Evolutionary conservation across 768 basidiomycete genomes (phyloP).

Genomic region (Arthromyces matolae): DNA sequence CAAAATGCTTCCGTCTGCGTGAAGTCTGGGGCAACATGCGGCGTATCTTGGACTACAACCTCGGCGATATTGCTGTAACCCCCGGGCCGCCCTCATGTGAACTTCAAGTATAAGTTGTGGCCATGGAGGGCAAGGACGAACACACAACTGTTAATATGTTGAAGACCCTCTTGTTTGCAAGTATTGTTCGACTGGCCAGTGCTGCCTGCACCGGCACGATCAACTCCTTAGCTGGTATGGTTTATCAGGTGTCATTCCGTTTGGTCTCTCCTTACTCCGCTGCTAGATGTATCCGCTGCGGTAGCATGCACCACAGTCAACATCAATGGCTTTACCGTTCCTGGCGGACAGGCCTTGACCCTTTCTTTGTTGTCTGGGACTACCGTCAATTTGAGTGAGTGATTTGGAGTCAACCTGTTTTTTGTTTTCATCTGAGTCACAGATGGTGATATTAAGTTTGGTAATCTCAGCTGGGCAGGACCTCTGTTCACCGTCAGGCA

Average conservation of each 20-base stretch:
- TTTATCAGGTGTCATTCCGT: slow-evolving; percentile 10
- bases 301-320: slow-evolving; percentile 55
- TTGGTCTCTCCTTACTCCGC: not conserved
- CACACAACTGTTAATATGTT: slow-evolving; percentile 6
- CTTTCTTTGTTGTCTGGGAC: slow-evolving; percentile 45
- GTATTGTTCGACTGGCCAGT: slow-evolving; percentile 10
- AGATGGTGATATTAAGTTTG: slow-evolving; percentile 61
- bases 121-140: not conserved
- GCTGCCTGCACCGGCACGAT: slow-evolving; percentile 49
- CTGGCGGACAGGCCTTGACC: slow-evolving; percentile 47
- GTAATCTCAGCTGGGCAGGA: slow-evolving; percentile 47
- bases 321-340: slow-evolving; percentile 54
- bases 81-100: slow-evolving; percentile 10
- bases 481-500: slow-evolving; percentile 53
- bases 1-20: not conserved
- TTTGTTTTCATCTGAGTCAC: not conserved
- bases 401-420: not conserved
- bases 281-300: slow-evolving; percentile 47
- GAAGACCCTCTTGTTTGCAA: slow-evolving; percentile 6
- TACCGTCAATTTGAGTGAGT: slow-evolving; percentile 57
- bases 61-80: not conserved
- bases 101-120: slow-evolving; percentile 8
- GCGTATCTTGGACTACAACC: not conserved
- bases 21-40: not conserved
- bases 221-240: slow-evolving; percentile 40